Base-by-base conservation (phyloP, 2,329 filamentous ascomycete genomes). In the Cephalotrichum gorgonifer region DNA sequence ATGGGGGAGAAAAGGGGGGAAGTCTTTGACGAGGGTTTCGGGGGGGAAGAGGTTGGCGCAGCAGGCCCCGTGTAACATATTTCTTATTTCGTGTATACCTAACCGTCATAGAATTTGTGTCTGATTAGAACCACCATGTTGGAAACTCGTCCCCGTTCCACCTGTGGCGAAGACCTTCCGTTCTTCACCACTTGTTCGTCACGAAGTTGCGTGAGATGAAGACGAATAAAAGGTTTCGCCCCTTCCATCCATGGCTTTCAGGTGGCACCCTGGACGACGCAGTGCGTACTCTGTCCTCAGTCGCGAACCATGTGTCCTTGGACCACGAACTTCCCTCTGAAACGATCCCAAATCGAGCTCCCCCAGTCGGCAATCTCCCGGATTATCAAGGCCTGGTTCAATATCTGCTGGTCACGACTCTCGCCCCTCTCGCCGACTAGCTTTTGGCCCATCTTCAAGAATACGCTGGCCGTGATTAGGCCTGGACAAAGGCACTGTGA, bases 391-490 rank as follows among this genome's bases (percentile, higher is more conserved):
- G n/a, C 44, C 15, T 50, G 35, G 14, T 43, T 26, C 5, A 23
- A 20, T 33, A n/a, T 22, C 8, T 20, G 8, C 14, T 14, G 9
- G 17, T n/a, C n/a, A 20, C 27, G 11, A 6, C 20, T 25, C n/a
- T 20, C 15, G 22, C n/a, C n/a, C 23, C 35, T 23, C 8, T 44
- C 9, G 9, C 9, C n/a, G 26, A 49, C 17, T 17, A 44, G 35
- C n/a, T 26, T 38, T n/a, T 44, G 30, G 14, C 20, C 43, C 31
- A 54, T 49, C 46, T 66, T 67, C 45, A 65, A 51, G 43, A 72
- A 67, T 1, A 72, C 57, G 11, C 65, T 58, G 0, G 67, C 68
- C 0, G 70, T 73, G 60, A 72, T 71, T 54, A 57, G 67, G 51
- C 67, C 67, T 65, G 15, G 30, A 31, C n/a, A 12, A 12, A 4